A percentile compares a stretch with the other conserved stretches of the same genome.
Conservation (phyloP, 176 grass and related monocot species). For the Zoysia japonica region DNA sequence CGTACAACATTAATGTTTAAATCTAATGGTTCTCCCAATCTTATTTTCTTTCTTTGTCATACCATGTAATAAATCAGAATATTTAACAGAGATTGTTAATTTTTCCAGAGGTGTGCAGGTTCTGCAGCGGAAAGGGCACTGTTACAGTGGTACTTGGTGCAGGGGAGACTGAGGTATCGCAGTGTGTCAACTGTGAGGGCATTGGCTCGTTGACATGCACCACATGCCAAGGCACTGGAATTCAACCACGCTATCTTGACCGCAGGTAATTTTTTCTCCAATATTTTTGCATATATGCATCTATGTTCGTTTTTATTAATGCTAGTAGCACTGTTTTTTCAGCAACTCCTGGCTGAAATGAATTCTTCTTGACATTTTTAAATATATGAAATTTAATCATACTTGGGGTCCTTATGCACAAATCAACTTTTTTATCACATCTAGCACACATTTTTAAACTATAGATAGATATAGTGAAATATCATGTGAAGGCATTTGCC, state of each 20-base stretch:
- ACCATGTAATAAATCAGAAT: constrained; percentile 3
- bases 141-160: constrained; percentile 73
- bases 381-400: constrained; percentile 11
- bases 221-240: constrained; percentile 91
- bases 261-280: constrained; percentile 63
- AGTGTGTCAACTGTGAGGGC: constrained; percentile 84
- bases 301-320: background rate
- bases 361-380: background rate
- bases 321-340: background rate
- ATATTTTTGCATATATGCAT: constrained; percentile 7
- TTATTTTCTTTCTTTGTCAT: background rate
- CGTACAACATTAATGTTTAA: background rate
- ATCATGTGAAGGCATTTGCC: background rate
- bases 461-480: background rate
- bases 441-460: background rate
- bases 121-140: constrained; percentile 76
- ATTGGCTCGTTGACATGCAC: constrained; percentile 93
- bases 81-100: constrained; percentile 44
- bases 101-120: constrained; percentile 91
- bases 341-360: background rate
- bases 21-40: background rate
- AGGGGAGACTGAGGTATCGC: constrained; percentile 78
- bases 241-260: constrained; percentile 98
- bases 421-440: background rate
- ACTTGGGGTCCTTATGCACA: constrained; percentile 8